Percentiles rank a stretch among this genome's conserved stretches.
These are phyloP conservation scores for Odontarrhena argentea DNA, from an alignment of 345 rosid genomes.

Conservation along the genomic window DNA sequence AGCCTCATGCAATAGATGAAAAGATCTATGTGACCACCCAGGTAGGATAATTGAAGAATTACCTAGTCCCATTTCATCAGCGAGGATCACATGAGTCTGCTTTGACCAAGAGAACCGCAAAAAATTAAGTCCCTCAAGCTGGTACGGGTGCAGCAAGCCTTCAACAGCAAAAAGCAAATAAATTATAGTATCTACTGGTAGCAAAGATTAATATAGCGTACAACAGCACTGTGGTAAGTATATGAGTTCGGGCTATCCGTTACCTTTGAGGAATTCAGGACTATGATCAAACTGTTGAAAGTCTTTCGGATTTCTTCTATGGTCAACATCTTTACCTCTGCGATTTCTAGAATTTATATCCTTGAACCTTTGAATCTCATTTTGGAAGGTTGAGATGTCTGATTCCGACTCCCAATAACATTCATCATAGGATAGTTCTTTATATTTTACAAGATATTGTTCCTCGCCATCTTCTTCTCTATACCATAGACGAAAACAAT, in stretches of 20 bases:
- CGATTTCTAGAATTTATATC: conserved; percentile 68
- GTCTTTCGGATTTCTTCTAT: conserved; percentile 67
- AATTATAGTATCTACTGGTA: conserved; percentile 26
- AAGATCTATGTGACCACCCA: conserved; percentile 7
- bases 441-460: conserved; percentile 93
- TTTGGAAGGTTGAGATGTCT: conserved; percentile 85
- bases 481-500: conserved; percentile 42
- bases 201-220: conserved; percentile 28
- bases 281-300: conserved; percentile 82
- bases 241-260: conserved; percentile 26
- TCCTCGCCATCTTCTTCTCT: conserved; percentile 84
- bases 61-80: conserved; percentile 99
- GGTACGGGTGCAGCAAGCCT: conserved; percentile 97
- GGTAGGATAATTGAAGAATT: conserved; percentile 35
- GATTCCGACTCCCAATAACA: conserved; percentile 98
- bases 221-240: conserved; percentile 23
- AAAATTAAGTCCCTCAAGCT: conserved; percentile 96
- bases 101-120: conserved; percentile 95
- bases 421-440: conserved; percentile 95
- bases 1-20: conserved; percentile 2
- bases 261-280: conserved; percentile 98
- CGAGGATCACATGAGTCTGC: conserved; percentile 96
- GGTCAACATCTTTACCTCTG: conserved; percentile 62
- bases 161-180: conserved; percentile 42
- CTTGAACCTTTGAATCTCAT: conserved; percentile 80